Evolutionary conservation across 495 filamentous ascomycete species (phyloP), one percentile per base, ranked within the genome.

Genomic region (Pseudevernia furfuracea): DNA sequence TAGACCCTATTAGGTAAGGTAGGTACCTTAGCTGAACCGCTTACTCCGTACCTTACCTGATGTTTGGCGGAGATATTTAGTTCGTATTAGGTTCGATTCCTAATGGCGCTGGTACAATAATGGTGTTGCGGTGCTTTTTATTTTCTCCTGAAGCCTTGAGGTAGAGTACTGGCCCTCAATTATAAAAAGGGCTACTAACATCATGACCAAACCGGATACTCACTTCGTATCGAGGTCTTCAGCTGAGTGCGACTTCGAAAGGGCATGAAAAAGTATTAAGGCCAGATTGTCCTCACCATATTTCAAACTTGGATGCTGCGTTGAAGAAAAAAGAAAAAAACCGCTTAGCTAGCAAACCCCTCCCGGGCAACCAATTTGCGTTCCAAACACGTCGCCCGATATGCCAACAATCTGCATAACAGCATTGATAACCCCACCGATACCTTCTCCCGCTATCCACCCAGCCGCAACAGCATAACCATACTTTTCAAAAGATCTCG

Each of bases 381-480:
- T 58, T 38, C 56, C 56, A 58, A 34, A 58, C 3, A 58, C 56
- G 21, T 58, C 56, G 3, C 56, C 56, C 25, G 56, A 58, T 38
- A 58, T 58, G 28, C 56, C 56, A 38, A 30, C 32, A 58, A 58
- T 7, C 23, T 58, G 56, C 28, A 36, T 34, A 58, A 58, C 36
- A 32, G 56, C 56, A 58, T 58, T 58, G 28, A 58, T 37, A 12
- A 58, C 56, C 56, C n/a, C n/a, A n/a, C n/a, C n/a, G n/a, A n/a
- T n/a, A n/a, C n/a, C n/a, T n/a, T n/a, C n/a, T n/a, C n/a, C n/a
- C n/a, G n/a, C n/a, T n/a, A n/a, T n/a, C n/a, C n/a, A n/a, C n/a
- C n/a, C n/a, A n/a, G n/a, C n/a, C n/a, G n/a, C n/a, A n/a, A n/a
- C n/a, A n/a, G n/a, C n/a, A n/a, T n/a, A n/a, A n/a, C n/a, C n/a